These are phyloP conservation scores for Candida golubevii DNA, from an alignment of 805 yeast species.

Conservation along the genomic window DNA sequence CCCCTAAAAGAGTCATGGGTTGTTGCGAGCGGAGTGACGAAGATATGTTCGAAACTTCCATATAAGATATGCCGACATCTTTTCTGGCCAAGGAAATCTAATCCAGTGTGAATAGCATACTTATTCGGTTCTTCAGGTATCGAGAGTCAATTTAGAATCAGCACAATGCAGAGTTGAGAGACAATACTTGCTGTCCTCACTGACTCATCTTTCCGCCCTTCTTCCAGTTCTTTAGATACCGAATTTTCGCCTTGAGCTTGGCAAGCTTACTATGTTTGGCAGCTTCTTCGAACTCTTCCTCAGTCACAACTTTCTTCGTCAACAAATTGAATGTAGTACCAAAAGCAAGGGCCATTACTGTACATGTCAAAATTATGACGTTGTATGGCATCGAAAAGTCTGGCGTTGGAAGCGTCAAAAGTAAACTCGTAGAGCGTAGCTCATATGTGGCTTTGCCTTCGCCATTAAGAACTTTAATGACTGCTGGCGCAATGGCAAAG, in stretches of 20 bases:
- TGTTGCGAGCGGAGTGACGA: too few species aligned
- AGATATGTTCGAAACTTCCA: too few species aligned
- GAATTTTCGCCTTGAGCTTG: constrained; percentile 11
- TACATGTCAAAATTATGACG: constrained; percentile 89
- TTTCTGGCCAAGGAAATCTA: too few species aligned
- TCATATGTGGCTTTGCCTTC: constrained; percentile 35
- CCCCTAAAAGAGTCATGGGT: too few species aligned
- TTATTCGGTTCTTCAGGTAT: too few species aligned
- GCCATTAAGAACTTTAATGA: constrained; percentile 50
- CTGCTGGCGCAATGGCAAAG: constrained; percentile 89
- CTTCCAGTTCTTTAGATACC: not conserved
- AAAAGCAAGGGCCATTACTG: constrained; percentile 87
- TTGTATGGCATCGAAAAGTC: constrained; percentile 99
- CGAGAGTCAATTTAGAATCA: too few species aligned
- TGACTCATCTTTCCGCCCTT: not conserved
- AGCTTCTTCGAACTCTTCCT: constrained; percentile 55
- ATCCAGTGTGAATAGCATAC: too few species aligned
- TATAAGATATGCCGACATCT: too few species aligned
- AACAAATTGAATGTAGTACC: constrained; percentile 81
- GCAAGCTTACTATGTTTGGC: constrained; percentile 11
- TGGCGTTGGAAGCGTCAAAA: constrained; percentile 88
- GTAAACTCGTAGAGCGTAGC: constrained; percentile 78
- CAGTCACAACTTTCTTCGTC: constrained; percentile 69
- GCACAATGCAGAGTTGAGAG: not conserved
- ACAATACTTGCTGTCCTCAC: not conserved